Percentiles rank a stretch among this genome's conserved stretches.
phyloP scores from a whole-genome alignment of 305 asterid genomes.

The Salvia sclarea region DNA sequence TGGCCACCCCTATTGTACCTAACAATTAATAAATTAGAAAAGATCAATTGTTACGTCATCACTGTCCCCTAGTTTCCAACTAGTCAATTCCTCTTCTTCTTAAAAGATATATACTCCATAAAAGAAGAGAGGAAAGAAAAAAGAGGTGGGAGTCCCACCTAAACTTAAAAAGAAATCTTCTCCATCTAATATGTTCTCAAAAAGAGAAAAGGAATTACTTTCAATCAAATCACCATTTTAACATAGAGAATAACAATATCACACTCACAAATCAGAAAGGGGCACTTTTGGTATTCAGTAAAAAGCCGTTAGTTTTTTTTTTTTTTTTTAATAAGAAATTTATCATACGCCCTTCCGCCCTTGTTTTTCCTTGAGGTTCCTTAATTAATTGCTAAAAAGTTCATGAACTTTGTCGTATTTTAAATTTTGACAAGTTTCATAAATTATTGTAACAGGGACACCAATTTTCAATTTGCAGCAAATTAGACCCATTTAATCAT shows the following conservation, averaged over 20 bases:
- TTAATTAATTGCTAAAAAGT: too few relatives aligned
- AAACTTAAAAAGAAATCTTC: not conserved
- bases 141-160: too few relatives aligned
- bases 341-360: too few relatives aligned
- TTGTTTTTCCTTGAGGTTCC: too few relatives aligned
- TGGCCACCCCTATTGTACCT: not conserved
- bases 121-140: not conserved
- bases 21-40: not conserved
- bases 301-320: too few relatives aligned
- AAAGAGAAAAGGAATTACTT: not conserved
- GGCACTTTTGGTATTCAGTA: not conserved
- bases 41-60: conserved; percentile 13
- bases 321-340: too few relatives aligned
- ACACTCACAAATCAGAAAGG: not conserved
- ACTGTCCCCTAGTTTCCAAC: conserved; percentile 1
- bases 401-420: too few relatives aligned
- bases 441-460: too few relatives aligned
- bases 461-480: too few relatives aligned
- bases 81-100: conserved; percentile 20
- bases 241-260: not conserved
- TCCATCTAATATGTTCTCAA: not conserved
- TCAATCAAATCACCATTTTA: conserved; percentile 24
- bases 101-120: not conserved
- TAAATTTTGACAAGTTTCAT: too few relatives aligned
- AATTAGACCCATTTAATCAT: too few relatives aligned